Base-by-base conservation (phyloP, 768 basidiomycete genomes). In the Pisolithus albus region DNA sequence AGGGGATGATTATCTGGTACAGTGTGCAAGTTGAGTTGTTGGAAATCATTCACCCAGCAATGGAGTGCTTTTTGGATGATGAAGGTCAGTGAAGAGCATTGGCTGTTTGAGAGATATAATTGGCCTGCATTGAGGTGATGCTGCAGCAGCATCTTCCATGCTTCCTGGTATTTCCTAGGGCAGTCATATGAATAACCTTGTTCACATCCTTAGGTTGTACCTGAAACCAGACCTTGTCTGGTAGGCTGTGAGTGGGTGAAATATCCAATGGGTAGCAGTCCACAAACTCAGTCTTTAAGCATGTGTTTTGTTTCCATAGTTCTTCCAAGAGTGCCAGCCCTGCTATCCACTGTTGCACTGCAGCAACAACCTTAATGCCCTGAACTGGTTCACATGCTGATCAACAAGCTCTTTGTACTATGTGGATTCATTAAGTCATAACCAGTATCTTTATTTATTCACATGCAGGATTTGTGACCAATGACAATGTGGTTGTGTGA, bases 401-500 rank as follows among this genome's bases (percentile, higher is more conserved):
- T 42, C 41, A 7, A 44, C 42, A 24, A 8, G 3, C 7, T 24
- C 42, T 24, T 44, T 24, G 7, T 11, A 24, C 21, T 24, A 2
- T 9, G 23, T n/a, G 42, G 21, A 9, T 43, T 26, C 24, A 43
- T 23, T 15, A 43, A 26, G 13, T 43, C 42, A 43, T 43, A 43
- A 24, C 42, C 42, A 43, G 21, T 24, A 15, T 43, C 9, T 21
- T 43, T 43, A 16, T 24, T 32, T 15, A 60, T 46, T 38, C 55
- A 57, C 0, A 53, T 47, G 2, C 38, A 42, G 0, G 32, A 0
- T 0, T 44, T 43, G 19, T 67, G 62, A 46, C 75, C 67, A 24
- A 65, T 53, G 0, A 70, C 53, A 54, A 76, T 68, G 0, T 61
- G 32, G 52, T 76, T 76, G 1, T 54, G 51, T 9, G 39, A 19